Conservation (phyloP, 192 early-diverging fungal genomes). For the Mortierella alpina region DNA sequence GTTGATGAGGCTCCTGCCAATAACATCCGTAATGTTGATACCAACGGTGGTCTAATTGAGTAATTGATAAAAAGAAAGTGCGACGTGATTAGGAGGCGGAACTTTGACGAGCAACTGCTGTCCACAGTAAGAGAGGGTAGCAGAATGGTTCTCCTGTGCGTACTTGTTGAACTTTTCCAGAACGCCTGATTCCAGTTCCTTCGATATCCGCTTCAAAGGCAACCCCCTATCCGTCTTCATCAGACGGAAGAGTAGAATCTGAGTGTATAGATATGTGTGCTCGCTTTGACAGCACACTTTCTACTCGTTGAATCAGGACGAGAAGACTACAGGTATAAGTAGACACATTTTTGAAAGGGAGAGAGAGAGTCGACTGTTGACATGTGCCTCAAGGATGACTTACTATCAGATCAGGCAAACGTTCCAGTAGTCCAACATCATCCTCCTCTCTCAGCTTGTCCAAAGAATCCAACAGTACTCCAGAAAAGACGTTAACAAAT, state of each 20-base stretch:
- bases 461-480: conserved; percentile 71
- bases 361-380: background rate
- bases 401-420: conserved; percentile 70
- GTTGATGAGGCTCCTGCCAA: conserved; percentile 51
- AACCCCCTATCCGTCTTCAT: conserved; percentile 54
- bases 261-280: conserved; percentile 66
- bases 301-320: conserved; percentile 13
- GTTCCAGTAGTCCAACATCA: conserved; percentile 66
- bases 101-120: background rate
- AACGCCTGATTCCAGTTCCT: conserved; percentile 62
- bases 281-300: conserved; percentile 66
- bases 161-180: conserved; percentile 58
- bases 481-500: conserved; percentile 73
- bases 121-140: background rate
- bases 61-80: background rate
- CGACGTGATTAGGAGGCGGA: background rate
- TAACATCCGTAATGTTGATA: conserved; percentile 49
- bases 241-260: conserved; percentile 56
- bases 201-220: conserved; percentile 57
- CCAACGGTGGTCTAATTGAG: conserved; percentile 17
- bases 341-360: background rate
- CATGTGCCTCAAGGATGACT: background rate
- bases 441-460: conserved; percentile 66
- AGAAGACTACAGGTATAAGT: background rate
- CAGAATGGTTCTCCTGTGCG: background rate